Base-by-base conservation (phyloP, 1,139 yeast species). In the Pichia sp. region DNA sequence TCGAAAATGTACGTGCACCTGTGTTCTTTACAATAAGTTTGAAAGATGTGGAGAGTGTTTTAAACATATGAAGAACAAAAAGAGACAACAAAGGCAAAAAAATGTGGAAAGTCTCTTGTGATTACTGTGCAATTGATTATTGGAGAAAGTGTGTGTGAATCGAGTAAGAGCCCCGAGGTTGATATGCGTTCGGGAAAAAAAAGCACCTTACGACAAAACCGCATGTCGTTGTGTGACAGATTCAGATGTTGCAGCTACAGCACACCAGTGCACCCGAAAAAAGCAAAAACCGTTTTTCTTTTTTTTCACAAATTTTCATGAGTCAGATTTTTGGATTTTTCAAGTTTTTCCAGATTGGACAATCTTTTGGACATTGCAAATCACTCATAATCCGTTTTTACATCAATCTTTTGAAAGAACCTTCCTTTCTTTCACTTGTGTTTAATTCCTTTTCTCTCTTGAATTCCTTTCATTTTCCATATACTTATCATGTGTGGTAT, bases 401-500 rank as follows among this genome's bases (percentile, higher is more conserved):
- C n/a, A n/a, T n/a, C n/a, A n/a, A n/a, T n/a, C n/a, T n/a, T n/a
- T n/a, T n/a, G n/a, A 30, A 24, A 25, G 9, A 25, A 25, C 26
- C 26, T n/a, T n/a, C n/a, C n/a, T n/a, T n/a, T n/a, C 26, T 25
- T 25, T 25, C 36, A 15, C 16, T 11, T 3, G 18, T 18, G 25
- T 18, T 13, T 11, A 16, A 26, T 24, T 8, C 12, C 15, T 32
- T 34, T 32, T 29, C 13, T 20, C 16, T 27, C 7, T 11, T 20
- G n/a, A n/a, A n/a, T n/a, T 26, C 15, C 36, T 11, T 22, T 12
- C 22, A 30, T 15, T 18, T 9, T 34, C 22, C 4, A 9, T 16
- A 13, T 7, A 24, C 18, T 15, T 16, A 41, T 30, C 15, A 94
- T 92, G 98, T 94, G 97, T 83, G 98, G 97, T 71, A 90, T 92